These are phyloP conservation scores for Lipomyces yamadae DNA, from an alignment of 805 yeast species.

Conservation along the genomic window DNA sequence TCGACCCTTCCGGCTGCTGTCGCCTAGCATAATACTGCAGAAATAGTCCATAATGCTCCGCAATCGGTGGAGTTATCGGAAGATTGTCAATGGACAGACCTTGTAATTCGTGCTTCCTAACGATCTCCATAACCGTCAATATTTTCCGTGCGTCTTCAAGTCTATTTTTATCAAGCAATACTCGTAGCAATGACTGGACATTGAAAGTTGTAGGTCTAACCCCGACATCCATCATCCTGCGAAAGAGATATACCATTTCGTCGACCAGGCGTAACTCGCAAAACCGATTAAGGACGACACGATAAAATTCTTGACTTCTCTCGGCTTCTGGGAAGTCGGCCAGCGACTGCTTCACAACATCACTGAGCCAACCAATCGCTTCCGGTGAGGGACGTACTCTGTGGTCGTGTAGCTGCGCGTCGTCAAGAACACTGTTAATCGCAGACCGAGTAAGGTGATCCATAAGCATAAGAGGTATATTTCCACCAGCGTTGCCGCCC, in stretches of 20 bases:
- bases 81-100: conserved; percentile 11
- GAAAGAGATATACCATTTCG: conserved; percentile 10
- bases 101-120: conserved; percentile 8
- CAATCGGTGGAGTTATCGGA: conserved; percentile 14
- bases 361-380: neutral
- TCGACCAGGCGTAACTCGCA: conserved; percentile 18
- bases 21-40: conserved; percentile 28
- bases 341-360: conserved; percentile 9
- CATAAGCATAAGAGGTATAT: conserved; percentile 15
- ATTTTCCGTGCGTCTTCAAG: conserved; percentile 15
- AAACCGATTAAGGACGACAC: conserved; percentile 21
- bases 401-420: conserved; percentile 1
- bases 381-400: neutral
- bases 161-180: conserved; percentile 9
- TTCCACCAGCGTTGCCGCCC: conserved; percentile 11
- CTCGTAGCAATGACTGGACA: conserved; percentile 21
- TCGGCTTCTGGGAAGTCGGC: conserved; percentile 5
- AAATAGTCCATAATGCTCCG: conserved; percentile 31
- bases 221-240: conserved; percentile 12
- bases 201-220: conserved; percentile 18
- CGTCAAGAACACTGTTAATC: conserved; percentile 9
- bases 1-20: conserved; percentile 10
- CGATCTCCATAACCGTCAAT: conserved; percentile 17
- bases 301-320: conserved; percentile 17
- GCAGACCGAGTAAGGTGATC: conserved; percentile 16